Base-by-base conservation (phyloP, 1,284 basidiomycete species). In the Xerocomus cyaneibrunnescens region DNA sequence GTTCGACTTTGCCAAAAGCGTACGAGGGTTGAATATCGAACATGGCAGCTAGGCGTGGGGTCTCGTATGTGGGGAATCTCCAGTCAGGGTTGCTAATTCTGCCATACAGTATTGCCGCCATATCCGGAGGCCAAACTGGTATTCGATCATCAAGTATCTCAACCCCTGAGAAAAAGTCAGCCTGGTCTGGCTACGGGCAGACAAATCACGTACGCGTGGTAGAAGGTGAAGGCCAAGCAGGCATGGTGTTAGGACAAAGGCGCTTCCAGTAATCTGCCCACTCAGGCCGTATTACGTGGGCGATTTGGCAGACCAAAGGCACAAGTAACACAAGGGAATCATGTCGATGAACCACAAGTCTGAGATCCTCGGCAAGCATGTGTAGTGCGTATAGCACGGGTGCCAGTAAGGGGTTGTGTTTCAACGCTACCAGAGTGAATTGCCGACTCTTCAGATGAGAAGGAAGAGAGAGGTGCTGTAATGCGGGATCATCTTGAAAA, bases 191-290 rank as follows among this genome's bases (percentile, higher is more conserved):
- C 21, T 14, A 32, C 19, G 8, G 21, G 13, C 16, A 42, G 32
- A 28, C 12, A 36, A 12, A n/a, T 9, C 8, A 71, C 77, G 52
- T 60, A 83, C 84, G 65, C 48, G 73, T 67, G 28, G 64, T 68
- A 3, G 72, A 60, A 31, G 77, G 71, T 8, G 76, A 71, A 3
- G 80, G 79, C 88, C 88, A 90, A 19, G 69, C 63, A 27, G 74
- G 67, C 57, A 77, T 69, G 19, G 77, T 76, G 40, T 78, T 75
- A 1, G 91, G 89, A 60, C 83, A 81, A 25, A 92, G 71, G 7
- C 91, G 78, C 57, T 85, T 85, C 89, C 91, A 92, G 64, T 93
- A 94, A 67, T 96, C 93, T 2, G 82, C 79, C 90, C 93, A 97
- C 62, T 92, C 89, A 0, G 80, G 79, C 23, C 87, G 78, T 6